These are phyloP conservation scores for Tuctoria greenei DNA, from an alignment of 176 grass and related monocot genomes.

Conservation along the genomic window DNA sequence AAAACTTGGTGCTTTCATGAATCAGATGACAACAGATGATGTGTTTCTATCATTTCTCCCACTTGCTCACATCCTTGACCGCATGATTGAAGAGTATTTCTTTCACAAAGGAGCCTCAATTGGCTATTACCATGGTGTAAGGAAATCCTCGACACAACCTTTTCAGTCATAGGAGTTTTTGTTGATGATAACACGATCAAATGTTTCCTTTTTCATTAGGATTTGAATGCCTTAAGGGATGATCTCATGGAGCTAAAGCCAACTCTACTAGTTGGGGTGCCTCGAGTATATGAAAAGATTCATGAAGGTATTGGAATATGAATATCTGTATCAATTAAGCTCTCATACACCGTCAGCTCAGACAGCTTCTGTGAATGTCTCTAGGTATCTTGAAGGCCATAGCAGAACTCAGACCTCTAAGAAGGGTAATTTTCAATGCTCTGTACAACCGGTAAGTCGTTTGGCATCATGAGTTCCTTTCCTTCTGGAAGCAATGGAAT, in stretches of 20 bases:
- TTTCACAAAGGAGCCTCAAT: slow-evolving; percentile 94
- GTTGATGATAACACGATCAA: neutral
- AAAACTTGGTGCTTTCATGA: slow-evolving; percentile 29
- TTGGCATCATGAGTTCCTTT: slow-evolving; percentile 39
- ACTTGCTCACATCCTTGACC: slow-evolving; percentile 94
- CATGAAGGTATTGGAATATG: slow-evolving; percentile 71
- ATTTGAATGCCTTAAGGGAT: slow-evolving; percentile 87
- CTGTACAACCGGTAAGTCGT: slow-evolving; percentile 82
- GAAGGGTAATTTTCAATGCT: slow-evolving; percentile 94
- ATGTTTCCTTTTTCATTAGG: slow-evolving; percentile 40
- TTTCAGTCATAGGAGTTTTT: slow-evolving; percentile 13
- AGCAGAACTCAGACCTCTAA: slow-evolving; percentile 78
- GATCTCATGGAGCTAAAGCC: slow-evolving; percentile 93
- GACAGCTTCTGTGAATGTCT: slow-evolving; percentile 29
- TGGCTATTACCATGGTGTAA: slow-evolving; percentile 95
- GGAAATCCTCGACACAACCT: slow-evolving; percentile 36
- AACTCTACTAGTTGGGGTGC: slow-evolving; percentile 89
- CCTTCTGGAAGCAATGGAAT: slow-evolving; percentile 27
- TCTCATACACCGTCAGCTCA: slow-evolving; percentile 11
- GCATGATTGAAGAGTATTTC: slow-evolving; percentile 96
- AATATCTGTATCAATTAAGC: slow-evolving; percentile 15
- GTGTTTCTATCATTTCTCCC: slow-evolving; percentile 98
- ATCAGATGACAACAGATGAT: slow-evolving; percentile 94
- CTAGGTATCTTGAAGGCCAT: slow-evolving; percentile 84
- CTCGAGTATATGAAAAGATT: slow-evolving; percentile 90